Percentiles rank a stretch among this genome's conserved stretches.
phyloP scores from a whole-genome alignment of 169 alveolate genomes.

The Plasmodium adleri region DNA sequence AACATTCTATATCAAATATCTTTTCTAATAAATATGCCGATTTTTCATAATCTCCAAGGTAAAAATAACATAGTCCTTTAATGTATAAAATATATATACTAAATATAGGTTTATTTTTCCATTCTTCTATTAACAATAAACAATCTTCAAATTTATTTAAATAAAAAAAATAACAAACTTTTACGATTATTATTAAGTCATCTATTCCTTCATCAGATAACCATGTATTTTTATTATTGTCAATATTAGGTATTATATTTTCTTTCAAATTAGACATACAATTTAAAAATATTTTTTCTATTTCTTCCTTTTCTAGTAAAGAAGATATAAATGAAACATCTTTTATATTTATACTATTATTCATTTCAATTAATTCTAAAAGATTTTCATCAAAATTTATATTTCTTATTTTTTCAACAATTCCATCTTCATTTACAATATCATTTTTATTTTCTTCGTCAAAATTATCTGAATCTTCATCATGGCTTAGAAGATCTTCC shows the following conservation, averaged over 20 bases:
- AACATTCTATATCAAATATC: constrained; percentile 47
- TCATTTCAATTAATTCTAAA: constrained; percentile 36
- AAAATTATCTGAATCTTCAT: too few species aligned
- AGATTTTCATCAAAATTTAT: constrained; percentile 11
- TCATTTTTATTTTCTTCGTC: background rate
- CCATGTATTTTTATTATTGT: constrained; percentile 1
- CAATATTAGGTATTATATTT: background rate
- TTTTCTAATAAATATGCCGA: constrained; percentile 34
- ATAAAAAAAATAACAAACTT: constrained; percentile 26
- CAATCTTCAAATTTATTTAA: constrained; percentile 53
- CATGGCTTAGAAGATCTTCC: too few species aligned
- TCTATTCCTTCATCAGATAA: constrained; percentile 33
- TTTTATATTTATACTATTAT: constrained; percentile 43
- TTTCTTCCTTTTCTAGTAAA: constrained; percentile 46
- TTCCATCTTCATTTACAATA: too few species aligned
- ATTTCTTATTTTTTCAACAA: background rate
- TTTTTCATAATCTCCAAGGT: constrained; percentile 53
- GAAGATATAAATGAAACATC: constrained; percentile 28
- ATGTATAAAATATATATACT: constrained; percentile 31
- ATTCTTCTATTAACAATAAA: constrained; percentile 49
- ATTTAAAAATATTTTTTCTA: constrained; percentile 28
- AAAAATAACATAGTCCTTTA: constrained; percentile 63
- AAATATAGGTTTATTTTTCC: constrained; percentile 64
- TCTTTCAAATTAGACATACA: constrained; percentile 15
- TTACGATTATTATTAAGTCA: constrained; percentile 39